Conservation (phyloP, 805 yeast genomes). For the Lipomyces yamadae region DNA sequence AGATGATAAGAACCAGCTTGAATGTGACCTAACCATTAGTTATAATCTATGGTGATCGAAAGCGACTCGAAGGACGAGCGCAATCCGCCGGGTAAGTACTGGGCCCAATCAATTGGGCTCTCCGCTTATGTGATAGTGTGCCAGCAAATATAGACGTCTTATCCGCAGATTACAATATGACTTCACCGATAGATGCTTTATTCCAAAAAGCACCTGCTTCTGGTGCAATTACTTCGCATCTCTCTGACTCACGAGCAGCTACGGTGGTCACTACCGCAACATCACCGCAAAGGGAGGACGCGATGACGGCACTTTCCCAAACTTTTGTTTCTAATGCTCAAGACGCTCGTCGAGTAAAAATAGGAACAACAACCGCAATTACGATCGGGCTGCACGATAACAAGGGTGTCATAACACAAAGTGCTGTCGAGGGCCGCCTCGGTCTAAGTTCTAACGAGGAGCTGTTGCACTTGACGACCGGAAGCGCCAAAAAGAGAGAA, state of each 20-base stretch:
- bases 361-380: constrained; percentile 30
- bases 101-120: background rate
- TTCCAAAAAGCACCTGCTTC: constrained; percentile 7
- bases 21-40: background rate
- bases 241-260: constrained; percentile 36
- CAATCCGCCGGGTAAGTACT: background rate
- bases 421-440: constrained; percentile 20
- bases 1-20: background rate
- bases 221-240: constrained; percentile 19
- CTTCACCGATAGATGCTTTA: constrained; percentile 15
- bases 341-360: constrained; percentile 34
- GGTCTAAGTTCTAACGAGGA: constrained; percentile 4
- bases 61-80: constrained; percentile 8
- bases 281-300: constrained; percentile 2
- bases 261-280: constrained; percentile 31
- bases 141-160: too few species aligned
- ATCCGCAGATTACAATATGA: background rate
- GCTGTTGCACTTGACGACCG: background rate
- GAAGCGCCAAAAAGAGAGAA: constrained; percentile 10
- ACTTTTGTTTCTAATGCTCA: constrained; percentile 25
- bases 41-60: background rate
- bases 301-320: constrained; percentile 23
- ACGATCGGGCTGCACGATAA: constrained; percentile 23
- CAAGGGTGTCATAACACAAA: constrained; percentile 26
- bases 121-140: background rate